These are phyloP conservation scores for Geranomyces michiganensis DNA, from an alignment of 192 early-diverging fungal genomes.

Conservation along the genomic window DNA sequence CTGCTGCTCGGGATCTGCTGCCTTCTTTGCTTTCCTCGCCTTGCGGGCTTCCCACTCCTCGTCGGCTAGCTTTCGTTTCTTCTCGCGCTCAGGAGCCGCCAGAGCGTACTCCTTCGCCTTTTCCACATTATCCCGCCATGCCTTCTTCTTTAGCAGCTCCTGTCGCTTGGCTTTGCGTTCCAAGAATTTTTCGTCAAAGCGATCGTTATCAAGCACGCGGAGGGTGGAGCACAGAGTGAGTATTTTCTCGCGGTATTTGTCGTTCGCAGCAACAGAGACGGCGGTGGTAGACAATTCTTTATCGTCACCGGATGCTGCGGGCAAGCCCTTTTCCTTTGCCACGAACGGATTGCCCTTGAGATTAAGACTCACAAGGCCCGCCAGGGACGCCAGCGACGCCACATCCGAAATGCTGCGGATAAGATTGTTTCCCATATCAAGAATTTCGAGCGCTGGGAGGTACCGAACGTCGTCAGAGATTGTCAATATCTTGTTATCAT, in stretches of 20 bases:
- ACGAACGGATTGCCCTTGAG: conserved; percentile 69
- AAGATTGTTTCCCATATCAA: conserved; percentile 76
- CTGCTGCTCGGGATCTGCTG: background rate
- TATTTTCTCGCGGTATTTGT: conserved; percentile 42
- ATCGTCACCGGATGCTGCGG: background rate
- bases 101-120: background rate
- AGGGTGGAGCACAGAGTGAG: conserved; percentile 62
- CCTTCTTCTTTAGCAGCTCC: conserved; percentile 40
- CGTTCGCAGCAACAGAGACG: background rate
- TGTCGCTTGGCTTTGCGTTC: conserved; percentile 67
- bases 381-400: background rate
- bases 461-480: conserved; percentile 58
- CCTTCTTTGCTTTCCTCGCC: background rate
- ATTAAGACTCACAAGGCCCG: conserved; percentile 6
- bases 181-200: conserved; percentile 75
- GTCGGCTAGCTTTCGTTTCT: background rate
- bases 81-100: background rate
- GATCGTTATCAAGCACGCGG: conserved; percentile 71
- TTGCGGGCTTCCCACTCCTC: conserved; percentile 5
- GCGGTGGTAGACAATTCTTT: background rate
- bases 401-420: conserved; percentile 44
- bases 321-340: conserved; percentile 44
- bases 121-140: background rate
- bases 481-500: conserved; percentile 71
- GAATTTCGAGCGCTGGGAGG: conserved; percentile 58